Conservation (phyloP, 176 grass and related monocot genomes). For the Bothriochloa decipiens region DNA sequence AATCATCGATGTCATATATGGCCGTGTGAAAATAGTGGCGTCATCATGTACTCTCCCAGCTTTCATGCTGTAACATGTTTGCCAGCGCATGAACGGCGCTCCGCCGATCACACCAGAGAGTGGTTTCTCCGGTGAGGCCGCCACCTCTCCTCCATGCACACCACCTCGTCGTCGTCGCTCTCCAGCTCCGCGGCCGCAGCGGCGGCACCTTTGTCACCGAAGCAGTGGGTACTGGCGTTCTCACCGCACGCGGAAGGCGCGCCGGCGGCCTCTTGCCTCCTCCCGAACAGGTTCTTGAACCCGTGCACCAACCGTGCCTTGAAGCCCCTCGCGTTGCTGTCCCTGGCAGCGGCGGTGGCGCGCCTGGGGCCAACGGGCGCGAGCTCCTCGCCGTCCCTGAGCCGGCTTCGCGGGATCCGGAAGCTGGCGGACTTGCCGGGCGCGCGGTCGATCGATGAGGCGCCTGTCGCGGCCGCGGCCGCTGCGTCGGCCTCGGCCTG, state of each 20-base stretch:
- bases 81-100: neutral
- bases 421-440: conserved; percentile 65
- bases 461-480: neutral
- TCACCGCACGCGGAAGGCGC: conserved; percentile 37
- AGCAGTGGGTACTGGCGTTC: neutral
- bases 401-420: conserved; percentile 58
- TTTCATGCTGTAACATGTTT: neutral
- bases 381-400: conserved; percentile 56
- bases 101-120: conserved; percentile 36
- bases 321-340: conserved; percentile 36
- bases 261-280: conserved; percentile 22
- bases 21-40: conserved; percentile 7
- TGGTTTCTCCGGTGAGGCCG: conserved; percentile 43
- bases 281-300: conserved; percentile 75
- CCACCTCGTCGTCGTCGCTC: conserved; percentile 25
- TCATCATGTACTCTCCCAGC: neutral
- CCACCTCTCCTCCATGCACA: conserved; percentile 44
- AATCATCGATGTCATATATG: conserved; percentile 11
- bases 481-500: neutral
- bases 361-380: conserved; percentile 27
- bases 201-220: conserved; percentile 20
- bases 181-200: neutral
- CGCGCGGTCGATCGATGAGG: conserved; percentile 39
- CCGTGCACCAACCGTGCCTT: conserved; percentile 73
- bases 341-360: conserved; percentile 30